phyloP scores from a whole-genome alignment of 1,284 basidiomycete genomes.

The Austroboletus niveus region DNA sequence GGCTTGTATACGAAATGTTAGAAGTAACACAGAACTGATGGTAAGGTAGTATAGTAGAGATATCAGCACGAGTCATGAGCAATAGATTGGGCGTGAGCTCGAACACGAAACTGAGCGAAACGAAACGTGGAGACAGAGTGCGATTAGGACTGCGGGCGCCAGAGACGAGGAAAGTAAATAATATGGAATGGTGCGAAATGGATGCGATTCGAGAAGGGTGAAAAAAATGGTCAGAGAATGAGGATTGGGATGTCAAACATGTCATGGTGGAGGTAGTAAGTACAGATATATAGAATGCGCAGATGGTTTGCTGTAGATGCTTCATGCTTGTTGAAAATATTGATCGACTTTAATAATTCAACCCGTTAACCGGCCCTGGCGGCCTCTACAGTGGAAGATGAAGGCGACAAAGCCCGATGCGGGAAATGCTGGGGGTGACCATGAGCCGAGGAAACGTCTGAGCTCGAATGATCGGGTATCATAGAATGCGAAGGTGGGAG shows the following conservation, averaged over 20 bases:
- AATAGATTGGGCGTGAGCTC: slow-evolving; percentile 28
- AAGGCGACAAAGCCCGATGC: slow-evolving; percentile 47
- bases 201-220: slow-evolving; percentile 28
- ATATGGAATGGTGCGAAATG: slow-evolving; percentile 28
- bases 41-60: slow-evolving; percentile 35
- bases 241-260: slow-evolving; percentile 34
- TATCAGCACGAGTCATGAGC: slow-evolving; percentile 30
- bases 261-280: slow-evolving; percentile 35
- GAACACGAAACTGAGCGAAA: slow-evolving; percentile 16
- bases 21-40: slow-evolving; percentile 15
- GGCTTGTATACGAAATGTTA: slow-evolving; percentile 27
- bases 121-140: slow-evolving; percentile 19
- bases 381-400: slow-evolving; percentile 57
- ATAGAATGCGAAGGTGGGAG: slow-evolving; percentile 44
- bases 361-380: slow-evolving; percentile 43
- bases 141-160: slow-evolving; percentile 30
- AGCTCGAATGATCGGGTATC: slow-evolving; percentile 60
- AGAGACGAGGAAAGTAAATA: slow-evolving; percentile 27
- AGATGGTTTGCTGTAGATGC: slow-evolving; percentile 40
- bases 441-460: slow-evolving; percentile 45
- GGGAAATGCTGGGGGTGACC: slow-evolving; percentile 45
- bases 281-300: slow-evolving; percentile 41
- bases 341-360: slow-evolving; percentile 38
- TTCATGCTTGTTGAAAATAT: slow-evolving; percentile 39
- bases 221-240: slow-evolving; percentile 24